These are phyloP conservation scores for Phtheirospermum japonicum DNA, from an alignment of 257 asterid species.

Conservation along the genomic window DNA sequence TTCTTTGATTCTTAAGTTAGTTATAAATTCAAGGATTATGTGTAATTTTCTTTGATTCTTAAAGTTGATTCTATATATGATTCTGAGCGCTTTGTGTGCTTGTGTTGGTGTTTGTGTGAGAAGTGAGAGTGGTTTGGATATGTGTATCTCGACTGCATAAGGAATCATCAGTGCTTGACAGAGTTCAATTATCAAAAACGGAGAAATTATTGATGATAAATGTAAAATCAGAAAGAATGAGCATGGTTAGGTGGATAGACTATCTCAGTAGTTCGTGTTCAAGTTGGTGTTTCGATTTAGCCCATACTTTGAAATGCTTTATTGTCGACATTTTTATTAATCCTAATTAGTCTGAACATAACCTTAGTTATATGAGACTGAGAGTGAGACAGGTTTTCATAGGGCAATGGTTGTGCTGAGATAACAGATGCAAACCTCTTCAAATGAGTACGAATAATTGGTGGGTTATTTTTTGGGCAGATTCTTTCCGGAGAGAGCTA, in stretches of 20 bases:
- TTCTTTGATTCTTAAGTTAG: no score
- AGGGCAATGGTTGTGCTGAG: not conserved
- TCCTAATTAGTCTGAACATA: not conserved
- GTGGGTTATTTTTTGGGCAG: constrained; percentile 44
- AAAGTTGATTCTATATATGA: no score
- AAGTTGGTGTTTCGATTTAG: constrained; percentile 11
- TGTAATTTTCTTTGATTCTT: no score
- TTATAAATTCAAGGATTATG: no score
- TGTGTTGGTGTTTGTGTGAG: no score
- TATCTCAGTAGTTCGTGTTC: constrained; percentile 7
- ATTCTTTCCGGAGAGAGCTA: constrained; percentile 76
- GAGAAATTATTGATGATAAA: no score
- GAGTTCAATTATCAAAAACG: not conserved
- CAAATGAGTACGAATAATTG: constrained; percentile 2
- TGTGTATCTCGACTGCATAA: not conserved
- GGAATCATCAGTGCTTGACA: not conserved
- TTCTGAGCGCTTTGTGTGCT: not conserved
- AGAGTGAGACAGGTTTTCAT: not conserved
- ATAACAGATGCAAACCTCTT: not conserved
- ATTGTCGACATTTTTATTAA: not conserved
- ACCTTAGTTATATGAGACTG: not conserved
- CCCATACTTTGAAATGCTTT: not conserved
- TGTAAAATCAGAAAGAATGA: not conserved
- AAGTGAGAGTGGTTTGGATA: constrained; percentile 13
- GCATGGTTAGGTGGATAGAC: constrained; percentile 5